Evolutionary conservation across 2,329 filamentous ascomycete species (phyloP).

Genomic region (Ampelomyces quisqualis): DNA sequence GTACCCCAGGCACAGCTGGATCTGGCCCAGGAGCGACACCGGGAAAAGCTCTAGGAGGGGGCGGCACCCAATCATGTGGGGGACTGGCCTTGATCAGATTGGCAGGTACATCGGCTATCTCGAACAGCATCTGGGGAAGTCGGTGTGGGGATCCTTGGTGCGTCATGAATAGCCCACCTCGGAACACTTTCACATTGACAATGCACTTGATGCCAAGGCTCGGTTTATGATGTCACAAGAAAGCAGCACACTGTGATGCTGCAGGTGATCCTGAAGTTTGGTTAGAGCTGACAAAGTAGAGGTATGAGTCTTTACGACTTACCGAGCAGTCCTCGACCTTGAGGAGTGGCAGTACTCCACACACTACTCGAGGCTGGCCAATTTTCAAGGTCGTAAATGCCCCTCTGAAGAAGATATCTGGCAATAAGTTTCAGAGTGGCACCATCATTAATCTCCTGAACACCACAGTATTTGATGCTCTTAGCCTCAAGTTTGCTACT

Average conservation of each 20-base stretch:
- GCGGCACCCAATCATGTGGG: background rate
- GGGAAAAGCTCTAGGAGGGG: no score
- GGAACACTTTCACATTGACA: background rate
- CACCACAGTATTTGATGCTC: background rate
- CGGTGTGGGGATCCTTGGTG: background rate
- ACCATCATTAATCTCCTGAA: background rate
- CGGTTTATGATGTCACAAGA: background rate
- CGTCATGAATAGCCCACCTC: no score
- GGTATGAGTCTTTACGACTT: no score
- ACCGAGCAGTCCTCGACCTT: conserved; percentile 1
- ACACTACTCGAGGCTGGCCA: background rate
- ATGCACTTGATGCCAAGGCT: background rate
- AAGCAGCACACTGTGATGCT: background rate
- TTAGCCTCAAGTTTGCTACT: background rate
- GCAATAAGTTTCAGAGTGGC: background rate
- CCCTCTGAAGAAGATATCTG: background rate
- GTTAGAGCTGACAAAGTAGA: no score
- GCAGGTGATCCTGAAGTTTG: background rate
- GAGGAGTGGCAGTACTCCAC: background rate
- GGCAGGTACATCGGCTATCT: background rate
- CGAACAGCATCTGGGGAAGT: background rate
- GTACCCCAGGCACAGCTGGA: background rate
- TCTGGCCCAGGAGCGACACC: background rate
- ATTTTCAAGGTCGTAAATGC: background rate
- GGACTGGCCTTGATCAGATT: background rate